Base-by-base conservation (phyloP, 352 stramenopile species). In the Phytophthora hibernalis region DNA sequence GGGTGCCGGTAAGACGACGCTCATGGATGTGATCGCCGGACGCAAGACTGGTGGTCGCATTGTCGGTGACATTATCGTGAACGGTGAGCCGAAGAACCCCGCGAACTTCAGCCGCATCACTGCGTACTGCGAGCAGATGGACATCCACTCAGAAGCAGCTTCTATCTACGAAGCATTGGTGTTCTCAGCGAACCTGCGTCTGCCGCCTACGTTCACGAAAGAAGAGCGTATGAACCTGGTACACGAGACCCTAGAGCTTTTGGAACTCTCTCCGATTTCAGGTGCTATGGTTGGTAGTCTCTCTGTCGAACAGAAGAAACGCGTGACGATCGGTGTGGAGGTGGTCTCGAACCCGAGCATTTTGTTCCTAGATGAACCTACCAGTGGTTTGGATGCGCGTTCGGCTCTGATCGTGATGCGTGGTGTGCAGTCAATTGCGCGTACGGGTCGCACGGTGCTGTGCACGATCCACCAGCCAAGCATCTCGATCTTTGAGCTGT, bases 251-350 rank as follows among this genome's bases (percentile, higher is more conserved):
- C 30, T 93, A 21, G 80, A 88, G 7, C 54, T 93, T 28, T 66
- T 90, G 0, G 79, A 92, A 38, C 44, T 91, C n/a, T 68, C 54
- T 0, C 15, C 42, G 3, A 85, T 92, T 21, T 57, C 68, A 1
- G 47, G 40, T 3, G 81, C 86, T 31, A 72, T 96, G 54, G 67
- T 90, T 6, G 55, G 61, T 1, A 74, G 77, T 21, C 18, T 72
- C 12, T 96, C 82, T 8, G 89, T 97, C n/a, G 95, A 98, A 57
- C 89, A 98, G n/a, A n/a, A n/a, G n/a, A n/a, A n/a, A n/a, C n/a
- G n/a, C n/a, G n/a, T n/a, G n/a, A n/a, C n/a, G n/a, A 98, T 98
- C 54, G 96, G 82, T n/a, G 83, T 97, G 8, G 92, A 99, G 70
- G 78, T 99, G 26, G 94, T 97, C 7, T 72, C 89, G 5, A 98